phyloP scores from a whole-genome alignment of 306 rosid species.

The Leucaena leucocephala region DNA sequence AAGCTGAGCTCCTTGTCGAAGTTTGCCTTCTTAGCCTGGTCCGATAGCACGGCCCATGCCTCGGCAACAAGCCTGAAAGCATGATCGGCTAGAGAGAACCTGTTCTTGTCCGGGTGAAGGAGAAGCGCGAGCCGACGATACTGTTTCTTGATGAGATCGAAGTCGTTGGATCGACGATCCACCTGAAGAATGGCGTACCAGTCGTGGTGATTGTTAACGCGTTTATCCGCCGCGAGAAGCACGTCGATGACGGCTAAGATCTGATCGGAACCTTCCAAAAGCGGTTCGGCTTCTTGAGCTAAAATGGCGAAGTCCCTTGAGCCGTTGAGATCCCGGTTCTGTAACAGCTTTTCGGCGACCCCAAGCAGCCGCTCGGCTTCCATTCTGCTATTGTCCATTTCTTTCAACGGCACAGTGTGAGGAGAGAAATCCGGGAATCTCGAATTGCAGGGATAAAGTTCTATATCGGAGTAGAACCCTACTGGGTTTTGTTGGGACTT shows the following conservation, averaged over 20 bases:
- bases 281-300: conserved; percentile 90
- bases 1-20: conserved; percentile 67
- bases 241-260: conserved; percentile 86
- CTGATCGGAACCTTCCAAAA: conserved; percentile 92
- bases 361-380: conserved; percentile 89
- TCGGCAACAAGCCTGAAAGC: conserved; percentile 89
- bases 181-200: conserved; percentile 86
- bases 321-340: conserved; percentile 74
- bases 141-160: conserved; percentile 68
- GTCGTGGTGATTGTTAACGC: conserved; percentile 74
- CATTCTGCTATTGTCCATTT: conserved; percentile 43
- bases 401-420: not conserved
- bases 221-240: conserved; percentile 73
- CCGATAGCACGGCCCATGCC: conserved; percentile 84
- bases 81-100: conserved; percentile 63
- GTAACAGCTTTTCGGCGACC: conserved; percentile 77
- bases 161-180: conserved; percentile 67
- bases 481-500: not conserved
- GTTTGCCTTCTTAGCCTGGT: conserved; percentile 53
- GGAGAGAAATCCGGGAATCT: not conserved
- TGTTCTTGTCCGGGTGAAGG: conserved; percentile 87
- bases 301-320: conserved; percentile 77
- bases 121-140: conserved; percentile 89
- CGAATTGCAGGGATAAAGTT: not conserved
- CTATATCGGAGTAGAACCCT: not conserved